phyloP scores from a whole-genome alignment of 2,329 filamentous ascomycete genomes.

The Xylaria sp. region DNA sequence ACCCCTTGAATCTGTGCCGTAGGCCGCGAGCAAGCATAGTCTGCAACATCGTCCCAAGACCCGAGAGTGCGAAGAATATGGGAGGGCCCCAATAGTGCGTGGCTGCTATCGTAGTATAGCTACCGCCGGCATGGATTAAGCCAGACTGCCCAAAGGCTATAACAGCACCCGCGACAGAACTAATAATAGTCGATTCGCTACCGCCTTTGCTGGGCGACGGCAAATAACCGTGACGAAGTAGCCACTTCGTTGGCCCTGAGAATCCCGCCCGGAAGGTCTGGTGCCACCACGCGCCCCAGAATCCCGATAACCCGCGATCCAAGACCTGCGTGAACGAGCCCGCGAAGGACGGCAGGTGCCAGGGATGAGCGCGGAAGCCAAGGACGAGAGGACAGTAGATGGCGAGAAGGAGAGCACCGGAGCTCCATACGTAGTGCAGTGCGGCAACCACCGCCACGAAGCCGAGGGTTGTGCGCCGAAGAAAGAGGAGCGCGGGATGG shows the following conservation, averaged over 20 bases:
- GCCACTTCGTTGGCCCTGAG: conserved; percentile 40
- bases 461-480: conserved; percentile 63
- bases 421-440: conserved; percentile 64
- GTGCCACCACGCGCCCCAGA: conserved; percentile 91
- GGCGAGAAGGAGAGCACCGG: conserved; percentile 64
- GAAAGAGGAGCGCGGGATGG: conserved; percentile 52
- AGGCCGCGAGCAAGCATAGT: conserved; percentile 32
- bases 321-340: conserved; percentile 62
- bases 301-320: conserved; percentile 75
- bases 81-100: conserved; percentile 60
- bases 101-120: conserved; percentile 65
- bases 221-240: conserved; percentile 44
- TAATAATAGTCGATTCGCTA: conserved; percentile 46
- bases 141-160: conserved; percentile 71
- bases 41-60: conserved; percentile 69
- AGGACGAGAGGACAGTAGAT: conserved; percentile 57
- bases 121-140: conserved; percentile 73
- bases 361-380: conserved; percentile 56
- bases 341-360: conserved; percentile 60
- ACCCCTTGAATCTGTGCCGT: neutral
- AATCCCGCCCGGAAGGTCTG: conserved; percentile 80
- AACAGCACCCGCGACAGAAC: conserved; percentile 45
- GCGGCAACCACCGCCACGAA: conserved; percentile 63
- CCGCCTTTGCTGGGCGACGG: conserved; percentile 59
- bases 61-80: conserved; percentile 75